These are phyloP conservation scores for Carex cristatella DNA, from an alignment of 176 grass and related monocot species.

Conservation along the genomic window DNA sequence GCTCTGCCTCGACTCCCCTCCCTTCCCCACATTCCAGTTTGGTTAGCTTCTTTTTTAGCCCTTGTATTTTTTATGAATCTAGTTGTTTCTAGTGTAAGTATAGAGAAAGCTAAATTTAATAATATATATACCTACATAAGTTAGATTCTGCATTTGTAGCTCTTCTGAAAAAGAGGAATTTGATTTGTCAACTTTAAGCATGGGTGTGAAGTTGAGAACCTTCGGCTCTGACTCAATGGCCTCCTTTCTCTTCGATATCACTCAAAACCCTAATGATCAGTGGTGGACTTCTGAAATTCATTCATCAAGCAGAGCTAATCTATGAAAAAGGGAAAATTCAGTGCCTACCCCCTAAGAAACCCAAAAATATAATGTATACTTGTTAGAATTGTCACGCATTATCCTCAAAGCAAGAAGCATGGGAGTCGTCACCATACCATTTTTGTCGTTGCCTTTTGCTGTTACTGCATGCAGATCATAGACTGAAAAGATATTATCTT, in stretches of 20 bases:
- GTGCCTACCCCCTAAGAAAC: background rate
- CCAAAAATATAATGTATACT: no score
- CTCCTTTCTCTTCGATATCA: background rate
- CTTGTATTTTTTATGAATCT: background rate
- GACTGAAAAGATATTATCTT: no score
- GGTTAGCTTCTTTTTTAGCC: conserved; percentile 23
- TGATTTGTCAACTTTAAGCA: background rate
- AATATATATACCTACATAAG: background rate
- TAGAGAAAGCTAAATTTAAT: background rate
- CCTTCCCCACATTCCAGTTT: conserved; percentile 51
- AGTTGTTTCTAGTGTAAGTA: background rate
- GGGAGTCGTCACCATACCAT: no score
- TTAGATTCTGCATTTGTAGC: background rate
- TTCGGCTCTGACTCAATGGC: background rate
- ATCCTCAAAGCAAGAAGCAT: no score
- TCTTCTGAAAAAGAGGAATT: background rate
- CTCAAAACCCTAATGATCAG: background rate
- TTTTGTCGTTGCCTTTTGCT: no score
- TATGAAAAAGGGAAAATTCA: background rate
- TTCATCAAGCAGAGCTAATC: background rate
- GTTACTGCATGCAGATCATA: no score
- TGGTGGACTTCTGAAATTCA: background rate
- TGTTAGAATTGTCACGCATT: no score
- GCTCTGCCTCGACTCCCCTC: conserved; percentile 39
- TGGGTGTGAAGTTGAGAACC: background rate